Evolutionary conservation across 2,329 filamentous ascomycete genomes (phyloP), one percentile per base, ranked within the genome.

Genomic region (Huntiella decipiens): DNA sequence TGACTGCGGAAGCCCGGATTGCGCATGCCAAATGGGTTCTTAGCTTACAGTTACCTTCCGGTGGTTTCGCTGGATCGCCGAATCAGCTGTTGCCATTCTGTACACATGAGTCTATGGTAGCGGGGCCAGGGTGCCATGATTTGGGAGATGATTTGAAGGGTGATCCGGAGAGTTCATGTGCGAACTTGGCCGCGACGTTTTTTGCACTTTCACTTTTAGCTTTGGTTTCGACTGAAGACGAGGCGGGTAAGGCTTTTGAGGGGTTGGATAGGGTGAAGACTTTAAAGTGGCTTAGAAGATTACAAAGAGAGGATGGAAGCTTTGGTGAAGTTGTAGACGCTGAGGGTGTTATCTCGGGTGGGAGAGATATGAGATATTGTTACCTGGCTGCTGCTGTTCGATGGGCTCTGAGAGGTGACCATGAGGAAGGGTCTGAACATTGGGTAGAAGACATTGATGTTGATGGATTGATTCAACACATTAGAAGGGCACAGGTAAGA

Each of bases 1-100:
- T 73, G n/a, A 58, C 64, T 1, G 36, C 63, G 1, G 53, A 58
- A 7, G 66, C 70, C 40, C 66, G 69, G 41, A 54, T 56, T 4
- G 56, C 57, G 2, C 61, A 75, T 39, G 67, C 71, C n/a, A 63
- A 75, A 50, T 96, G 88, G 86, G 76, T 96, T 38, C 80, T 96
- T 50, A 69, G 71, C 38, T 85, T 87, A 56, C 88, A 95, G 60
- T 82, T 94, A 54, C 79, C 82, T 0, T 67, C 73, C 33, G 91
- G 91, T 22, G 91, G 91, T 12, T 96, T 98, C 63, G 79, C 83
- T 52, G 87, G 85, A 36, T 86, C 83, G 51, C 81, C 87, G 1
- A 83, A 71, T 61, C 59, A 92, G 68, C 52, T 63, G 13, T 57
- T 64, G n/a, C 64, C 1, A 19, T 51, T 12, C 53, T 57, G 17